Percentiles rank a stretch among this genome's conserved stretches.
Conservation (phyloP, 1,139 yeast species). For the Zygosaccharomyces pseudobailii region DNA sequence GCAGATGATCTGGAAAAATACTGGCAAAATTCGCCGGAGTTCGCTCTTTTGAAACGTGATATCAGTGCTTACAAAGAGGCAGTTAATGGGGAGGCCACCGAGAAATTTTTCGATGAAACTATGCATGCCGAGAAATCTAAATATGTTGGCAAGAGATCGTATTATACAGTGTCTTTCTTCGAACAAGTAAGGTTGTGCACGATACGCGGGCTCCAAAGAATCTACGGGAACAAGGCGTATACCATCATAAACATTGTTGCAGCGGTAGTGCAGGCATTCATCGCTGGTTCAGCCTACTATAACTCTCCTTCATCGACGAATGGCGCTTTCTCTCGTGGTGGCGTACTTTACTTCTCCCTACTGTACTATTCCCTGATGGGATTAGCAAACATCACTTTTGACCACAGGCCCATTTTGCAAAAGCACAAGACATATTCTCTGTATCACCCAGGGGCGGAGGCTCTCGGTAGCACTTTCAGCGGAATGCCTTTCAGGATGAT, state of each 20-base stretch:
- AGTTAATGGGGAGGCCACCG: conserved; percentile 41
- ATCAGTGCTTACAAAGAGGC: conserved; percentile 41
- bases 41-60: conserved; percentile 39
- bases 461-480: conserved; percentile 44
- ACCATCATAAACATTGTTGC: conserved; percentile 45
- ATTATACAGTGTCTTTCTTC: conserved; percentile 43
- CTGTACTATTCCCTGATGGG: conserved; percentile 53
- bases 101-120: conserved; percentile 37
- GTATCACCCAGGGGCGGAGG: conserved; percentile 58
- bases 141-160: conserved; percentile 38
- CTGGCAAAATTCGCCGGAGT: conserved; percentile 61
- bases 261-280: conserved; percentile 47
- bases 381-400: conserved; percentile 51
- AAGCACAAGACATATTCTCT: conserved; percentile 54
- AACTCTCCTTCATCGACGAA: conserved; percentile 41
- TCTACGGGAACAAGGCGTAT: conserved; percentile 47
- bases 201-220: conserved; percentile 47
- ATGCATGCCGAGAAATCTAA: conserved; percentile 42
- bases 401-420: conserved; percentile 48
- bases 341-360: conserved; percentile 49
- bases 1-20: conserved; percentile 61
- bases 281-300: conserved; percentile 43
- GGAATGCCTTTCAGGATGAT: conserved; percentile 47
- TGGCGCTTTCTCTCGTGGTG: conserved; percentile 59
- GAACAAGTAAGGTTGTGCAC: conserved; percentile 47